Evolutionary conservation across 345 rosid species (phyloP).

Genomic region (Populus ilicifolia): DNA sequence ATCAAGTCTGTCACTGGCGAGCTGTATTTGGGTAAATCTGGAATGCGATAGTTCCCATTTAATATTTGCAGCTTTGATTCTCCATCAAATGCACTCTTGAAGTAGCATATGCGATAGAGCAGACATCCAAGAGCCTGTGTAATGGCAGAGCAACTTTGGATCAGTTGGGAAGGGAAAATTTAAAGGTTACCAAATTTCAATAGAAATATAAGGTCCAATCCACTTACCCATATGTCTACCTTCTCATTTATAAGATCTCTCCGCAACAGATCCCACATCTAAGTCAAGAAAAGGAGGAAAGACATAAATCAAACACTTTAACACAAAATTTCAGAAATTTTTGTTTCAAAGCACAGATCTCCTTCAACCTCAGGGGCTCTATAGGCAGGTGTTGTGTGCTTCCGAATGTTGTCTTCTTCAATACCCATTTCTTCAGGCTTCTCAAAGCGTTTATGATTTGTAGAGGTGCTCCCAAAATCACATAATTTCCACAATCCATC

Average conservation of each 20-base stretch:
- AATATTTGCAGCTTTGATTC: conserved; percentile 93
- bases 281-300: conserved; percentile 33
- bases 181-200: conserved; percentile 1
- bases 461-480: conserved; percentile 91
- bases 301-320: conserved; percentile 25
- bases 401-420: conserved; percentile 97
- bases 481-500: conserved; percentile 89
- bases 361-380: conserved; percentile 93
- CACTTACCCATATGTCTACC: conserved; percentile 96
- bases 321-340: conserved; percentile 24
- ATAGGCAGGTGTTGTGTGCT: conserved; percentile 92
- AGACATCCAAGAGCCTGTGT: conserved; percentile 97
- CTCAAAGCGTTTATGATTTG: conserved; percentile 90
- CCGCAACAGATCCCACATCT: conserved; percentile 98
- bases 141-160: conserved; percentile 14
- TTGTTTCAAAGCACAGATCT: conserved; percentile 15
- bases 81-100: conserved; percentile 95
- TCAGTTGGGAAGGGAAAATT: background rate
- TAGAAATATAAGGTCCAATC: conserved; percentile 4
- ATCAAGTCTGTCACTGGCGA: conserved; percentile 57
- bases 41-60: conserved; percentile 91
- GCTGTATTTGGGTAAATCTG: conserved; percentile 77
- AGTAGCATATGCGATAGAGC: conserved; percentile 85
- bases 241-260: conserved; percentile 90
- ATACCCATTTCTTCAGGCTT: conserved; percentile 96